Conservation (phyloP, 2,329 filamentous ascomycete species). For the Pseudogymnoascus sp. region DNA sequence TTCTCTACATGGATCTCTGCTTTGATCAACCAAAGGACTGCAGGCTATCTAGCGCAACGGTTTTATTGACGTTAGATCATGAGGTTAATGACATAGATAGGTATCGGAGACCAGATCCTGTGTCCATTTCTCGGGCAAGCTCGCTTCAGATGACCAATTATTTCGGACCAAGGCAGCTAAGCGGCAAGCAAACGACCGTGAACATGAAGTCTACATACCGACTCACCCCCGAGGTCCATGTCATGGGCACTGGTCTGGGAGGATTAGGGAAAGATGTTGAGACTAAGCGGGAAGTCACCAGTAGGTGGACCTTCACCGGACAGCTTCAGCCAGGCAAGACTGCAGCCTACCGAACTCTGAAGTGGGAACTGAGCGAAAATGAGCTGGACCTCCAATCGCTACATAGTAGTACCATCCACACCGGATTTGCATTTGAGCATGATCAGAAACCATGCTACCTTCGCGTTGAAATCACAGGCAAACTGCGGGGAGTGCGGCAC, state of each 20-base stretch:
- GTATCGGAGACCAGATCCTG: neutral
- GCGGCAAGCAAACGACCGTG: constrained; percentile 15
- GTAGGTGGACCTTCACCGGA: neutral
- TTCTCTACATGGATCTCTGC: constrained; percentile 18
- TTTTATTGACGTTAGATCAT: constrained; percentile 13
- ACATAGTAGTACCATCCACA: constrained; percentile 10
- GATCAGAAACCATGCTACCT: neutral
- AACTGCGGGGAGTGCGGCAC: neutral
- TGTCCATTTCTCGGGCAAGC: neutral
- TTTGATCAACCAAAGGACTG: constrained; percentile 18
- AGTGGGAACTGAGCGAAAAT: constrained; percentile 13
- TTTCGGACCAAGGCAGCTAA: constrained; percentile 19
- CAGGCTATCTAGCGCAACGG: constrained; percentile 14
- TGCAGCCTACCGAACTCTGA: constrained; percentile 10
- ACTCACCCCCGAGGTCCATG: constrained; percentile 16
- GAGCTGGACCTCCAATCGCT: constrained; percentile 8
- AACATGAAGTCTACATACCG: constrained; percentile 12
- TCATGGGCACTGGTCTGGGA: constrained; percentile 17
- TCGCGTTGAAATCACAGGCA: neutral
- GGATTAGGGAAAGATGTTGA: constrained; percentile 12
- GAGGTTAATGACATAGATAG: neutral
- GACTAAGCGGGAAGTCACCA: neutral
- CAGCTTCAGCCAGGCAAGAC: neutral
- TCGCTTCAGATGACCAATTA: constrained; percentile 17
- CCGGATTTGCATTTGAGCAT: neutral